These are phyloP conservation scores for Microcos paniculata DNA, from an alignment of 345 rosid genomes.

Conservation along the genomic window DNA sequence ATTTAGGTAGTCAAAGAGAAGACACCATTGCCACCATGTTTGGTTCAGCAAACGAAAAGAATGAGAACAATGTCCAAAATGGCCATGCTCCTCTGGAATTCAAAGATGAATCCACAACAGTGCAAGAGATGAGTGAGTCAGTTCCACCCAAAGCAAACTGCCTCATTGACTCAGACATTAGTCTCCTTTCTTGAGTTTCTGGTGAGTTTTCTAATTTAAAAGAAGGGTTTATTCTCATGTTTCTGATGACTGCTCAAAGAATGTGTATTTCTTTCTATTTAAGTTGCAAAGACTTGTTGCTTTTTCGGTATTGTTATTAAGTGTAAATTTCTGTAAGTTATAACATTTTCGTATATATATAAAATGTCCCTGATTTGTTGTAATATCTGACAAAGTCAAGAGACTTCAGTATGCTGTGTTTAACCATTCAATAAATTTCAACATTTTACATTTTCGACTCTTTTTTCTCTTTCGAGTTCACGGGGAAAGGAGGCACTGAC, in stretches of 20 bases:
- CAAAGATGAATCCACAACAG: constrained; percentile 12
- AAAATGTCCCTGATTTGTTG: constrained; percentile 29
- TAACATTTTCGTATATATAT: constrained; percentile 19
- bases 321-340: constrained; percentile 60
- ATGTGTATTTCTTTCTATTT: constrained; percentile 33
- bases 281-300: constrained; percentile 32
- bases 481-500: neutral
- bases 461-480: neutral
- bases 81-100: constrained; percentile 22
- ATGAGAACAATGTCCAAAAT: constrained; percentile 15
- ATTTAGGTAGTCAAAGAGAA: constrained; percentile 33
- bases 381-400: neutral
- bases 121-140: constrained; percentile 29
- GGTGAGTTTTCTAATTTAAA: constrained; percentile 40
- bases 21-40: constrained; percentile 7
- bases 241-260: constrained; percentile 25
- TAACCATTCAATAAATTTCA: constrained; percentile 9
- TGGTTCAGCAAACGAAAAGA: constrained; percentile 25
- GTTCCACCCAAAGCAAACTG: constrained; percentile 28
- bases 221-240: constrained; percentile 18
- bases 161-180: constrained; percentile 27
- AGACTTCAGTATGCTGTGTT: constrained; percentile 4
- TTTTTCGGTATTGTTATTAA: constrained; percentile 38
- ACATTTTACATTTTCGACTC: neutral
- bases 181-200: constrained; percentile 28